These are phyloP conservation scores for Boletus sp. DNA, from an alignment of 1,284 basidiomycete genomes.

Conservation along the genomic window DNA sequence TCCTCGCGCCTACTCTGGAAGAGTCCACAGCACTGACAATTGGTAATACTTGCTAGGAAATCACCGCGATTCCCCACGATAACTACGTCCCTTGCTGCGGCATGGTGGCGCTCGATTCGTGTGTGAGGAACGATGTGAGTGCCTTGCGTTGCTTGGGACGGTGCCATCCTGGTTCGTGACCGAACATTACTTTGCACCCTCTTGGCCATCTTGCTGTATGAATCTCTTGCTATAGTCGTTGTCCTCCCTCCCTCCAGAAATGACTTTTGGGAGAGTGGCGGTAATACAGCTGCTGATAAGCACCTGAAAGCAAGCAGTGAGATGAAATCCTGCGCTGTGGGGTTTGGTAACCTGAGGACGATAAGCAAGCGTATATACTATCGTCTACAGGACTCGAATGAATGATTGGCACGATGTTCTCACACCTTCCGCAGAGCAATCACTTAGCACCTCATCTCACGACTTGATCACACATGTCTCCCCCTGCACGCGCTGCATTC, in stretches of 20 bases:
- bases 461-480: slow-evolving; percentile 17
- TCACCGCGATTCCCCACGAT: background rate
- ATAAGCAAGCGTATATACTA: too few species aligned
- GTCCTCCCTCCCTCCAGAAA: background rate
- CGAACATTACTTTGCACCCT: too few species aligned
- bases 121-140: too few species aligned
- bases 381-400: too few species aligned
- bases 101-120: background rate
- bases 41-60: background rate
- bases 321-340: too few species aligned
- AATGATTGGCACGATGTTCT: background rate
- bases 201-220: background rate
- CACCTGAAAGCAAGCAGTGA: too few species aligned
- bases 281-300: too few species aligned
- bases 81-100: background rate
- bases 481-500: slow-evolving; percentile 63
- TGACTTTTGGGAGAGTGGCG: too few species aligned
- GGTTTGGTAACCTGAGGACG: too few species aligned
- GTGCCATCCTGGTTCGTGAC: too few species aligned
- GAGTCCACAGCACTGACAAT: background rate
- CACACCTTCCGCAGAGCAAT: too few species aligned
- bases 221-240: background rate
- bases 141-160: too few species aligned
- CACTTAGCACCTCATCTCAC: background rate
- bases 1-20: background rate